phyloP scores from a whole-genome alignment of 306 rosid genomes.

The Benincasa hispida region DNA sequence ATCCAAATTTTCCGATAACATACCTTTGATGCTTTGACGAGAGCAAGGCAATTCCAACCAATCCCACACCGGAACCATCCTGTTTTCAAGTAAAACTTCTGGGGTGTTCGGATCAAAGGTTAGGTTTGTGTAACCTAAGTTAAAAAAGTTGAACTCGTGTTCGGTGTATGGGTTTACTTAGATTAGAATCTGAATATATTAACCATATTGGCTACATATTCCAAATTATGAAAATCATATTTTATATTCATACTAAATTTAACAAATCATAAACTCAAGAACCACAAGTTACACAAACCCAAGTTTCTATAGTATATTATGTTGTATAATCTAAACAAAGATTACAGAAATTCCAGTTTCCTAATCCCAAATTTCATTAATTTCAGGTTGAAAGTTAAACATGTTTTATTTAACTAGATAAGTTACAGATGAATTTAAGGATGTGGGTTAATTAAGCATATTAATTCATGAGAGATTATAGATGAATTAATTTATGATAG shows the following conservation, averaged over 20 bases:
- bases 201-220: background rate
- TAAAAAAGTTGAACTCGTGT: background rate
- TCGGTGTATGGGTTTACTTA: background rate
- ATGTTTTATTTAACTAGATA: too few species aligned
- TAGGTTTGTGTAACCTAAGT: background rate
- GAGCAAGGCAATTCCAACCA: slow-evolving; percentile 86
- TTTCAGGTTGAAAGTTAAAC: too few species aligned
- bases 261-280: background rate
- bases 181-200: background rate
- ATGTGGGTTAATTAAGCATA: too few species aligned
- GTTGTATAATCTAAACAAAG: too few species aligned
- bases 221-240: background rate
- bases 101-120: background rate
- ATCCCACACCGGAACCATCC: slow-evolving; percentile 95
- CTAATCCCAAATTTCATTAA: too few species aligned
- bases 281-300: too few species aligned
- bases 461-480: too few species aligned
- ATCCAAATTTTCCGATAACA: background rate
- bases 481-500: too few species aligned
- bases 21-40: slow-evolving; percentile 75
- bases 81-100: slow-evolving; percentile 18
- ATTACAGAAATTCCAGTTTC: too few species aligned
- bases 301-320: too few species aligned
- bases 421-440: too few species aligned
- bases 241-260: background rate